A percentile compares a stretch with the other conserved stretches of the same genome.
phyloP scores from a whole-genome alignment of 352 stramenopile genomes.

The Phytopythium kandeliae region DNA sequence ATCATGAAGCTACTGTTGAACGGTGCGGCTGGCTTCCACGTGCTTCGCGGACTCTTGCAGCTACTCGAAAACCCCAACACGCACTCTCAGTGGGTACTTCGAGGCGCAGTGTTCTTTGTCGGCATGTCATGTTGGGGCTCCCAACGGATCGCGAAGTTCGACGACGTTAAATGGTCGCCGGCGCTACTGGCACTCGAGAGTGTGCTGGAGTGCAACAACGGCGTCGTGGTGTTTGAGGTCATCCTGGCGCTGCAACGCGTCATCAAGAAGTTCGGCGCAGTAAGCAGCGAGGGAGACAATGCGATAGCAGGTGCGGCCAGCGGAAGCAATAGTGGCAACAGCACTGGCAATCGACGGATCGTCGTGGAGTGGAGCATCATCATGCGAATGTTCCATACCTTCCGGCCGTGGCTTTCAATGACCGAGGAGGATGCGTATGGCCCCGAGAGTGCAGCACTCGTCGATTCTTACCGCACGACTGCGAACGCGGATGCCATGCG shows the following conservation, averaged over 20 bases:
- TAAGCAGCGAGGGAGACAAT: constrained; percentile 3
- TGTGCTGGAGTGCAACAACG: constrained; percentile 56
- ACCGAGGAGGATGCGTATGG: constrained; percentile 23
- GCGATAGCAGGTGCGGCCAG: background rate
- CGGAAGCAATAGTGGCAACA: constrained; percentile 8
- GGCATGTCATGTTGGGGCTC: constrained; percentile 88
- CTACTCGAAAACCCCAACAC: constrained; percentile 59
- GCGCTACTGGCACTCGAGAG: constrained; percentile 64
- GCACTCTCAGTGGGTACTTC: constrained; percentile 68
- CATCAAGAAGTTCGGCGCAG: constrained; percentile 82
- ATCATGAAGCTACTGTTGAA: constrained; percentile 77
- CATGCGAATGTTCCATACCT: constrained; percentile 56
- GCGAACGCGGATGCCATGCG: background rate
- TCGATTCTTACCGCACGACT: background rate
- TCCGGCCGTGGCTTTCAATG: constrained; percentile 68
- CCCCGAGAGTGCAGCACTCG: background rate
- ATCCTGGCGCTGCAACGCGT: constrained; percentile 82
- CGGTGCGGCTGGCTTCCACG: constrained; percentile 55
- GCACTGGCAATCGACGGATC: constrained; percentile 14
- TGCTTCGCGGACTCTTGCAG: constrained; percentile 59
- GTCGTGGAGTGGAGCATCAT: constrained; percentile 86
- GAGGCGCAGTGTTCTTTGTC: constrained; percentile 82
- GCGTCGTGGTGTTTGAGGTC: constrained; percentile 84
- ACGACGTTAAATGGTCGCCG: constrained; percentile 68
- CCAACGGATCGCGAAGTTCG: constrained; percentile 65